Evolutionary conservation across 139 green algal species (phyloP).

Genomic region (Nannochloris sp.): DNA sequence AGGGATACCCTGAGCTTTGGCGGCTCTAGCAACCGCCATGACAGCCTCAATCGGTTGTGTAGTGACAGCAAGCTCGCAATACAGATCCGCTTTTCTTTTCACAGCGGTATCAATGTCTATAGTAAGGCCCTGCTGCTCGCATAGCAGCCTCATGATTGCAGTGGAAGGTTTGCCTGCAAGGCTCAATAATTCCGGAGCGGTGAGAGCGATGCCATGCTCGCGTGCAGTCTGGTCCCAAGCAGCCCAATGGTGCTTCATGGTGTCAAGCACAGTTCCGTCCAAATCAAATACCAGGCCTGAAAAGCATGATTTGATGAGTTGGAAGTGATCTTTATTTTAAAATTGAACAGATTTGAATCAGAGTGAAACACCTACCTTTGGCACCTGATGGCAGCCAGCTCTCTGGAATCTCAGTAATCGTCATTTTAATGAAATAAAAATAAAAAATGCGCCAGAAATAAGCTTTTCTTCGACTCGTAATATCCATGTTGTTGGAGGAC

Average conservation of each 20-base stretch:
- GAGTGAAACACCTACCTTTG: too few species aligned
- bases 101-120: background rate
- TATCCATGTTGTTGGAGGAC: too few species aligned
- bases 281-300: constrained; percentile 8
- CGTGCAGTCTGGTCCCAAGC: constrained; percentile 6
- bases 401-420: too few species aligned
- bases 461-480: too few species aligned
- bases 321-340: background rate
- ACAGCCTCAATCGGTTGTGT: constrained; percentile 3
- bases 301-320: background rate
- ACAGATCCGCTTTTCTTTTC: background rate
- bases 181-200: background rate
- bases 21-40: constrained; percentile 1
- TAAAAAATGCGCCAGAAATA: too few species aligned
- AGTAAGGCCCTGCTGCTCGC: background rate
- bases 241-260: constrained; percentile 15
- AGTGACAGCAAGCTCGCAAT: background rate
- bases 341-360: background rate
- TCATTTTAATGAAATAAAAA: too few species aligned
- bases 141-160: constrained; percentile 1
- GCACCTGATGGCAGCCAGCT: too few species aligned
- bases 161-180: constrained; percentile 4
- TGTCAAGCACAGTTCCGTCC: constrained; percentile 18
- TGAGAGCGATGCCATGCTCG: background rate
- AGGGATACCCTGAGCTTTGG: constrained; percentile 24